Base-by-base conservation (phyloP, 768 basidiomycete species). In the Neoboletus brunneissimus region DNA sequence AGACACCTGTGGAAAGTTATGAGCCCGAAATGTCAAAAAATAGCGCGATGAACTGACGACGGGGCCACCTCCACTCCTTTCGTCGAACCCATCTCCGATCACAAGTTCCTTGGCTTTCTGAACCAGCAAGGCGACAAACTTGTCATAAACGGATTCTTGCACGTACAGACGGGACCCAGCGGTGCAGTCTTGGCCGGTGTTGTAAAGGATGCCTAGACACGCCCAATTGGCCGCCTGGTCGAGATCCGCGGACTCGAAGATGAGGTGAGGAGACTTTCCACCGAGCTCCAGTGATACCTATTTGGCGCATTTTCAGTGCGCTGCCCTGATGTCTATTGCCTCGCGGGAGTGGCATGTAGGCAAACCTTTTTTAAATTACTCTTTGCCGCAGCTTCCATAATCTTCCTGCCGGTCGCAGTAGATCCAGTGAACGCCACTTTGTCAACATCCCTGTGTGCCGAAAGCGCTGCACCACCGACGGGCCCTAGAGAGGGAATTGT, bases 401-500 rank as follows among this genome's bases (percentile, higher is more conserved):
- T 85, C 67, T 88, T 90, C 23, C 94, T 82, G 23, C 96, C 96
- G 5, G 93, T 95, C 53, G 83, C 67, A 15, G 94, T 95, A 35
- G 90, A 93, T 45, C 96, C 96, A 10, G 96, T 98, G 73, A 98
- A 97, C 2, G 95, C 94, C 58, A 98, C 81, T 73, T 97, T 96
- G 76, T 97, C 92, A 46, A 98, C 88, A 61, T 88, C 90, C 53
- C 71, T 80, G 72, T 98, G 96, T 12, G 82, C 72, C 6, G 94
- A 76, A 56, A 98, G 79, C 3, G 93, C 91, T 9, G 89, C 89
- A 29, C 95, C 95, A 51, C 92, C 93, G 38, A 91, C 80, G 47
- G 79, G 60, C 29, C 95, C 95, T 40, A 88, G 75, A 23, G 94
- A 94, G 5, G 91, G 88, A 5, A 97, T 79, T 25, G 89, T 90